Conservation (phyloP, 768 basidiomycete species). For the Exsudoporus frostii region DNA sequence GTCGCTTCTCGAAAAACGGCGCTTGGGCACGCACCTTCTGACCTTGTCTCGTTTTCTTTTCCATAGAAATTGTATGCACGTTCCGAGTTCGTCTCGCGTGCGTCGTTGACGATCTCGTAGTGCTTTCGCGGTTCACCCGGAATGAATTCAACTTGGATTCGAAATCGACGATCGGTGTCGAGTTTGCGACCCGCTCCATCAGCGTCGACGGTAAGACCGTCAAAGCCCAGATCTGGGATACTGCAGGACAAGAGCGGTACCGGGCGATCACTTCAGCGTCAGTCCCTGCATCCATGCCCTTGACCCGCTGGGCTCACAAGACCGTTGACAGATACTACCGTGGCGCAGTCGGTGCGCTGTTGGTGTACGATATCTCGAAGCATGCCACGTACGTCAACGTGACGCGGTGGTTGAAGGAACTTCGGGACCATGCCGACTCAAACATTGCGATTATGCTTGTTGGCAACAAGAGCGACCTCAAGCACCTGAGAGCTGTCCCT, state of each 20-base stretch:
- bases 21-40: background rate
- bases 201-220: conserved; percentile 95
- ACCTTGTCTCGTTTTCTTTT: background rate
- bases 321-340: conserved; percentile 78
- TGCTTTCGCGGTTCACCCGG: conserved; percentile 98
- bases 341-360: conserved; percentile 88
- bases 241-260: conserved; percentile 97
- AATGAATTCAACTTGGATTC: conserved; percentile 99
- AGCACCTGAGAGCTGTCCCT: conserved; percentile 92
- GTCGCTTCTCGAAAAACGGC: conserved; percentile 35
- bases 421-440: conserved; percentile 90
- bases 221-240: conserved; percentile 99
- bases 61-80: conserved; percentile 34
- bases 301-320: conserved; percentile 5
- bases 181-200: conserved; percentile 95
- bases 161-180: conserved; percentile 98
- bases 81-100: background rate
- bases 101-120: conserved; percentile 39
- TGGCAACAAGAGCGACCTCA: conserved; percentile 99
- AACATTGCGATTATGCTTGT: conserved; percentile 96
- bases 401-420: conserved; percentile 94
- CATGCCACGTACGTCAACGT: conserved; percentile 94
- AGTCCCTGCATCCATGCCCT: conserved; percentile 25
- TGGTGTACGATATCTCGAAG: conserved; percentile 94
- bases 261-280: conserved; percentile 96